Evolutionary conservation across 2,329 filamentous ascomycete genomes (phyloP), one percentile per base, ranked within the genome.

Genomic region (Trichoderma cornu-damae): DNA sequence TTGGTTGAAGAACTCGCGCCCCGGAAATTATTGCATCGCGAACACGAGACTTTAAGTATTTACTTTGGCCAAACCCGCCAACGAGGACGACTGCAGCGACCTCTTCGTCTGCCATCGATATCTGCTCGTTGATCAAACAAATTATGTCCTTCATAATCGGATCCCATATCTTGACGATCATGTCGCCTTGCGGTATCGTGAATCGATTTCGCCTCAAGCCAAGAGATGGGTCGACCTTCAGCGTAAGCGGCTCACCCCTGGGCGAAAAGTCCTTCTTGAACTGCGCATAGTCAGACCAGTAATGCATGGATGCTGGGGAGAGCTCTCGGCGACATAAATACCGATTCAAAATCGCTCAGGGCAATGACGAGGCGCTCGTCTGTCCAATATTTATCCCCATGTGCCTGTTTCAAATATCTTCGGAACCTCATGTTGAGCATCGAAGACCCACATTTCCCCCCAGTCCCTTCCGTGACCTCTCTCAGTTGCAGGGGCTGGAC

Each of bases 91-190:
- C 72, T 12, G 75, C 71, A 1, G 70, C 64, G 9, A 73, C 65
- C 9, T 68, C 65, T 18, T 64, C 62, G 14, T 67, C 69, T 3
- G 68, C 71, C 70, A 73, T 70, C 11, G 64, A 62, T 26, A 73
- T 68, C 53, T 73, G 71, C 47, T 73, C 75, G 37, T 73, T 70
- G 46, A 79, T 72, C 4, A 76, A 70, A 2, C 72, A 71, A 2
- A 72, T 66, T n/a, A 74, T 69, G 18, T 75, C 68, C 69, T 68
- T 80, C 70, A 63, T 75, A 62, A 73, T 72, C 4, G 71, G 71
- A 4, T 70, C 69, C 56, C 73, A 72, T 11, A 73, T 70, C 81
- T 64, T 75, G 79, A 70, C 87, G 81, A 65, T 90, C 87, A 71
- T 92, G 81, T 40, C 67, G 84, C 87, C 52, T 69, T 82, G 66